Evolutionary conservation across 164 flowering plant species (phyloP).

Genomic region (Santalum album): DNA sequence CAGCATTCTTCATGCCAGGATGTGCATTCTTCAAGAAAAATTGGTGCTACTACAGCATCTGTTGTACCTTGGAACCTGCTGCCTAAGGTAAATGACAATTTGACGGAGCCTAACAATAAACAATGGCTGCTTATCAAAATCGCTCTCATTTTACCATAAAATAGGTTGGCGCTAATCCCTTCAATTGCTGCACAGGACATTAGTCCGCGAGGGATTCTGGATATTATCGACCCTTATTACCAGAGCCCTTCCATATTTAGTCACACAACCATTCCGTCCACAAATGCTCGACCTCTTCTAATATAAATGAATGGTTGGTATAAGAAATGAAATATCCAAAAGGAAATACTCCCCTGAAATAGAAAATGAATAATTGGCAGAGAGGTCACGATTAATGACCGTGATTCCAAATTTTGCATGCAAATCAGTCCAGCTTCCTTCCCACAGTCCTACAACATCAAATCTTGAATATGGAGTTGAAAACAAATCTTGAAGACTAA

Average conservation of each 20-base stretch:
- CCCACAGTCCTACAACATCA: no score
- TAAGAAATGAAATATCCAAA: slow-evolving; percentile 80
- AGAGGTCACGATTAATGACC: no score
- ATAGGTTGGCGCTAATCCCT: slow-evolving; percentile 77
- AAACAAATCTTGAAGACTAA: no score
- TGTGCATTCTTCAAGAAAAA: slow-evolving; percentile 90
- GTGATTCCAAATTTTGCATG: no score
- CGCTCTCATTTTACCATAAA: slow-evolving; percentile 50
- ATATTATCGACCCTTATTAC: slow-evolving; percentile 59
- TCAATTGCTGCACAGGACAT: slow-evolving; percentile 94
- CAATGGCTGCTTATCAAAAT: background rate
- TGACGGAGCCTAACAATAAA: background rate
- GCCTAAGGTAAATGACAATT: background rate
- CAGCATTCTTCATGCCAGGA: slow-evolving; percentile 59
- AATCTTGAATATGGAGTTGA: no score
- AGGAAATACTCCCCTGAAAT: slow-evolving; percentile 78
- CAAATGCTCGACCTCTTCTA: slow-evolving; percentile 87
- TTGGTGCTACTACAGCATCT: slow-evolving; percentile 86
- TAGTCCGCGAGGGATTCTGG: no score
- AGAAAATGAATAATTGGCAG: background rate
- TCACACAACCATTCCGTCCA: slow-evolving; percentile 68
- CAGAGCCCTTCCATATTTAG: slow-evolving; percentile 48
- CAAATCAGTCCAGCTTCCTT: no score
- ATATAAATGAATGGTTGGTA: slow-evolving; percentile 57
- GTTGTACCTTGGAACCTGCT: slow-evolving; percentile 87